These are phyloP conservation scores for Rhytidiadelphus loreus DNA, from an alignment of 225 moss, liverwort and hornwort species.

Conservation along the genomic window DNA sequence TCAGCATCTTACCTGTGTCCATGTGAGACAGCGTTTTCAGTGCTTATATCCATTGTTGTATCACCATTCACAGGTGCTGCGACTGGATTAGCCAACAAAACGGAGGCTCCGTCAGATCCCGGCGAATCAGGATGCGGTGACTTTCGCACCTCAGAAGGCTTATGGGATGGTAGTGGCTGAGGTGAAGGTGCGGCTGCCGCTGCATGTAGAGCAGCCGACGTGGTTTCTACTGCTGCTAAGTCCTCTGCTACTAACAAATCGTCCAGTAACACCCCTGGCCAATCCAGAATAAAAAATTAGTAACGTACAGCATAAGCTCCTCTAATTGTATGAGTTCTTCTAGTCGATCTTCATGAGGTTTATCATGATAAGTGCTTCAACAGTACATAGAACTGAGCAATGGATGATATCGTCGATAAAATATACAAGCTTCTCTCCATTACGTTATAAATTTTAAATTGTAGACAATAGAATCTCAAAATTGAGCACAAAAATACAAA, in stretches of 20 bases:
- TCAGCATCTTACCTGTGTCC: conserved; percentile 51
- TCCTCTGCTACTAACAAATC: conserved; percentile 78
- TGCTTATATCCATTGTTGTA: conserved; percentile 84
- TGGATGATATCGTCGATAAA: background rate
- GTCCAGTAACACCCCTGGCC: conserved; percentile 64
- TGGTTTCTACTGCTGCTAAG: conserved; percentile 48
- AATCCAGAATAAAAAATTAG: background rate
- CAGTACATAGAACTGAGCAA: background rate
- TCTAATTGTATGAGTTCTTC: background rate
- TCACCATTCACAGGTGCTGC: conserved; percentile 78
- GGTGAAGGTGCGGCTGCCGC: conserved; percentile 23
- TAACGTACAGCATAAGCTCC: background rate
- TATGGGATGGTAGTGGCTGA: conserved; percentile 5
- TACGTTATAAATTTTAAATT: background rate
- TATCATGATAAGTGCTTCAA: background rate
- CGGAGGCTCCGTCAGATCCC: conserved; percentile 48
- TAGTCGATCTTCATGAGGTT: background rate
- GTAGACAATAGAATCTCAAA: background rate
- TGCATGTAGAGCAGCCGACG: conserved; percentile 35
- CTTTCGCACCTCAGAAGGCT: conserved; percentile 27
- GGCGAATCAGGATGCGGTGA: conserved; percentile 20
- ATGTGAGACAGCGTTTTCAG: conserved; percentile 64
- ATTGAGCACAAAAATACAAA: background rate
- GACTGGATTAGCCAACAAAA: conserved; percentile 80
- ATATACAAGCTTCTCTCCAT: background rate